Base-by-base conservation (phyloP, 139 green algal species). In the Chlorella sp. region DNA sequence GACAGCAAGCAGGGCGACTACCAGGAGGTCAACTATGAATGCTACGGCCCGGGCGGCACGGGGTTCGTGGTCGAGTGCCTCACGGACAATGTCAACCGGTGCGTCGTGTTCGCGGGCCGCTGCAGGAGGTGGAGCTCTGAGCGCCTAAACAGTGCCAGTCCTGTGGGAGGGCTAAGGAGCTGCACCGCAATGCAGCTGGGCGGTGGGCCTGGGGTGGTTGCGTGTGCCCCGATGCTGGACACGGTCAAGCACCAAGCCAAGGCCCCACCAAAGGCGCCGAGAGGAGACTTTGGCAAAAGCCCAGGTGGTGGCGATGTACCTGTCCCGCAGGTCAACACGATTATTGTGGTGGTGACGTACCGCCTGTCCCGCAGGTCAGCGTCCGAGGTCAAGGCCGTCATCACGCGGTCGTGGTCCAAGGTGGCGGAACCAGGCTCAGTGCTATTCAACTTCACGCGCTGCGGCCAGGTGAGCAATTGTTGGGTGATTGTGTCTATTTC, bases 11-110 rank as follows among this genome's bases (percentile, higher is more conserved):
- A 93, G 73, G 89, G 86, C 0, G 91, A 96, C 72, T 96, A 85
- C 77, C 71, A 83, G 36, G 90, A 97, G 67, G 70, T 94, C 32
- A 82, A 72, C 3, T 95, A 92, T 64, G 91, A 92, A 69, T 83
- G 80, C 30, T 82, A 76, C 59, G 79, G 79, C 1, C 80, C 86
- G 26, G 89, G 89, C 5, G 93, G 93, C 49, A 93, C 90, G n/a
- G 93, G 92, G 5, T 94, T 97, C 49, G 74, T 98, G 6, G 82
- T 95, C 27, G 91, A 96, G 61, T 91, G 82, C 62, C 80, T 98
- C 0, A 97, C 92, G 4, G 93, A 98, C 85, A 98, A 98, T 77
- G 74, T 95, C 30, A 96, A 97, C 75, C 84, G 93, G 10, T 81
- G 14, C 79, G n/a, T n/a, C n/a, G n/a, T n/a, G n/a, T n/a, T n/a